Evolutionary conservation across 345 rosid genomes (phyloP), one percentile per base, ranked within the genome.

Genomic region (Turritis glabra): DNA sequence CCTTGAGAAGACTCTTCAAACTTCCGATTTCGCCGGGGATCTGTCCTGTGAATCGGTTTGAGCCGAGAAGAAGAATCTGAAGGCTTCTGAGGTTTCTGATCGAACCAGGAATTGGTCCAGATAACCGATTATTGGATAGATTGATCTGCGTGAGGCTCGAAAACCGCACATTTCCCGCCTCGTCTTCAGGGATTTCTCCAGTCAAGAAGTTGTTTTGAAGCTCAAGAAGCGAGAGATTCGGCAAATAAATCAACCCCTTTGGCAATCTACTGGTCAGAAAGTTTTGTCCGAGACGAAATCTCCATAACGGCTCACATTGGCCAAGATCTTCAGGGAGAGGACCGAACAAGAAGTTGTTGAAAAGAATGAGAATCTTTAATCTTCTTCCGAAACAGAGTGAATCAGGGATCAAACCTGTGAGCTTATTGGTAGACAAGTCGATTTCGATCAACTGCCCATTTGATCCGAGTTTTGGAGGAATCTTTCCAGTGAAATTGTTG

Each of bases 271-370:
- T 89, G 7, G 86, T 91, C 74, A 94, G 79, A 72, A 88, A 90
- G 75, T 94, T 94, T 78, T 90, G 86, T 12, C 91, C 94, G 50
- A 94, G 68, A 62, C 98, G 89, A 26, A 90, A 84, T 74, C 89
- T 87, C 25, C 74, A 80, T 0, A 94, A 81, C 29, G 89, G 86
- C 33, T 68, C 81, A 48, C 98, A 94, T 40, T 71, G 79, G 29
- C 96, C 95, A 58, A 94, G 82, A 44, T 87, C 86, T 56, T 82
- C 81, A 2, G 98, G 93, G 40, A 94, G 82, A 44, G 93, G 84
- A 54, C 97, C 98, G 8, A 94, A 86, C 72, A 94, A 85, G 78
- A 88, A 91, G 83, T 94, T 94, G 74, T 86, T 89, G 79, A 94
- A 77, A 65, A 91, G 81, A 64, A 94, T 94, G 38, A 91, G 76